Evolutionary conservation across 2,329 filamentous ascomycete genomes (phyloP).

Genomic region (Sarocladiaceae sp.): DNA sequence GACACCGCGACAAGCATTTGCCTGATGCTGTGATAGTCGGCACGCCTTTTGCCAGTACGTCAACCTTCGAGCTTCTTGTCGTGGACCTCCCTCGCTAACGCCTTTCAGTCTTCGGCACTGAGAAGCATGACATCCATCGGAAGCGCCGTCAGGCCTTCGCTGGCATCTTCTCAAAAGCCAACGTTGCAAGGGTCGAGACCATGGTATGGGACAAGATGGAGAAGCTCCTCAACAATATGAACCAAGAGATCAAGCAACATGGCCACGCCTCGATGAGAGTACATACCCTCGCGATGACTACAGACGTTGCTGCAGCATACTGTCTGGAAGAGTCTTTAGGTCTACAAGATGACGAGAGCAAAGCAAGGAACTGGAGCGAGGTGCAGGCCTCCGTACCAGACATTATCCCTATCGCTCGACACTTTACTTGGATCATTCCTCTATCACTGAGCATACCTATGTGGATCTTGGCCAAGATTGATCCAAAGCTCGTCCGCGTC

Average conservation of each 20-base stretch:
- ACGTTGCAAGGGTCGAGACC: neutral
- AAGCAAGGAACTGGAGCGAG: constrained; percentile 1
- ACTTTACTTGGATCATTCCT: constrained; percentile 10
- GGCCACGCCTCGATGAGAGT: constrained; percentile 6
- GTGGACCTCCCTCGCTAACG: neutral
- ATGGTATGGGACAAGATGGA: constrained; percentile 9
- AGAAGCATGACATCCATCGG: constrained; percentile 3
- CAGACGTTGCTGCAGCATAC: constrained; percentile 2
- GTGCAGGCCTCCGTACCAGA: neutral
- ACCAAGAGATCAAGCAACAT: neutral
- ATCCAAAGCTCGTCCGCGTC: constrained; percentile 3
- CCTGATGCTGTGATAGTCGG: constrained; percentile 7
- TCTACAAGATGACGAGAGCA: constrained; percentile 2
- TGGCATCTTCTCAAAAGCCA: constrained; percentile 7
- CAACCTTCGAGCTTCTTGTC: neutral
- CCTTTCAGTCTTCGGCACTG: constrained; percentile 3
- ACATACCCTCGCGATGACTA: constrained; percentile 8
- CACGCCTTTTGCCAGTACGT: constrained; percentile 6
- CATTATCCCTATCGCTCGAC: constrained; percentile 1
- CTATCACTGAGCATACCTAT: neutral
- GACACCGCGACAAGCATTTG: constrained; percentile 7
- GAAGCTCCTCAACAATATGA: neutral
- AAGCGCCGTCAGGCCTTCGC: constrained; percentile 2
- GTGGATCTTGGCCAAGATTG: neutral
- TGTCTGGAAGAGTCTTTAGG: neutral